These are phyloP conservation scores for Chondrus crispus DNA, from an alignment of 23 red algal species.

Conservation along the genomic window DNA sequence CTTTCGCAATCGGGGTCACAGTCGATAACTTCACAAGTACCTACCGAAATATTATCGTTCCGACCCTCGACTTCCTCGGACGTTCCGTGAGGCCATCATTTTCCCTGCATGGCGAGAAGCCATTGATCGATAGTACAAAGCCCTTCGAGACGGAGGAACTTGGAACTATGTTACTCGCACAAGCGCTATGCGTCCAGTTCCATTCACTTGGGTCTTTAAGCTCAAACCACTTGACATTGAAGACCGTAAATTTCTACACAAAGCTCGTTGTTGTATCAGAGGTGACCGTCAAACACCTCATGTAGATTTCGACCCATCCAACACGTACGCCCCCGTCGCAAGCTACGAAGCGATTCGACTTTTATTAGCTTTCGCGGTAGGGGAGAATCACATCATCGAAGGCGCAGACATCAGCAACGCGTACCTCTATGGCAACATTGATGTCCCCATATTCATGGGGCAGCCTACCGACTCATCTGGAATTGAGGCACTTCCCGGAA, in stretches of 20 bases:
- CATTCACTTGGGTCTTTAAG: neutral
- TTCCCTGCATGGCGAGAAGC: no score
- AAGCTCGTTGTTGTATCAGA: slow-evolving; percentile 27
- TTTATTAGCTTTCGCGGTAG: neutral
- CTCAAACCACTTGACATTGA: neutral
- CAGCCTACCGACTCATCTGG: slow-evolving; percentile 15
- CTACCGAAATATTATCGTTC: no score
- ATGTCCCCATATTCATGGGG: neutral
- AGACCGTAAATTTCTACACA: neutral
- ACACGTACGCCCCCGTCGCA: neutral
- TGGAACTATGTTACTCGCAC: slow-evolving; percentile 3
- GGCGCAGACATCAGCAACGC: neutral
- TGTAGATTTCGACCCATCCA: neutral
- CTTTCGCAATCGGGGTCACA: no score
- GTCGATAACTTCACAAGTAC: no score
- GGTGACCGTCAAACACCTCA: neutral
- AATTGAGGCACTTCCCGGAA: neutral
- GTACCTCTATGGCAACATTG: slow-evolving; percentile 15
- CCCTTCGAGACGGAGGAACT: no score
- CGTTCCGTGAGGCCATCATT: no score
- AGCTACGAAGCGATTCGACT: slow-evolving; percentile 6
- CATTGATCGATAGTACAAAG: no score
- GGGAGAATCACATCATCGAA: slow-evolving; percentile 1
- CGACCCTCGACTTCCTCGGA: no score
- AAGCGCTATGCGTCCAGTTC: neutral